These are phyloP conservation scores for Gymnopus androsaceus DNA, from an alignment of 1,284 basidiomycete species.

Conservation along the genomic window DNA sequence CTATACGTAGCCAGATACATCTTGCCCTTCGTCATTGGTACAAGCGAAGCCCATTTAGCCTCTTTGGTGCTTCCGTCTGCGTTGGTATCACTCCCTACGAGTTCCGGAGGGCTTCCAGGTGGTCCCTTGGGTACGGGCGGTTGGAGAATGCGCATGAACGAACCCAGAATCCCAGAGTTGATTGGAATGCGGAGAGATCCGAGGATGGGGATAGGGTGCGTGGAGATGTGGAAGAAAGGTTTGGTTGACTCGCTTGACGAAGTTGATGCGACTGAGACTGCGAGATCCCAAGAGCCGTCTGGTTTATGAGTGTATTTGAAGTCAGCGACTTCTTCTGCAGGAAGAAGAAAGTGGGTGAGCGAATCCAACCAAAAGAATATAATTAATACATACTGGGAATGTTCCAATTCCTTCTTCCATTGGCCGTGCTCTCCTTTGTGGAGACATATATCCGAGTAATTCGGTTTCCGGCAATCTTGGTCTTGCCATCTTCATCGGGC, in stretches of 20 bases:
- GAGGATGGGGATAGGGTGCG: slow-evolving; percentile 14
- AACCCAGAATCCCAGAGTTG: neutral
- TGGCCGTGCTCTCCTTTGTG: neutral
- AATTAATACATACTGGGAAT: slow-evolving; percentile 12
- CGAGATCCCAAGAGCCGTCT: slow-evolving; percentile 13
- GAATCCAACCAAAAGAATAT: neutral
- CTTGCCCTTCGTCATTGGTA: slow-evolving; percentile 2
- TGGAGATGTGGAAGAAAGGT: slow-evolving; percentile 16
- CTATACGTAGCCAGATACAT: neutral
- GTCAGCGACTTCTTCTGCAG: slow-evolving; percentile 14
- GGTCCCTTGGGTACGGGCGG: slow-evolving; percentile 16
- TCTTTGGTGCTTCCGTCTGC: neutral
- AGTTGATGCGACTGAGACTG: neutral
- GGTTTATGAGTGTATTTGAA: slow-evolving; percentile 13
- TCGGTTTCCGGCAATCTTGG: neutral
- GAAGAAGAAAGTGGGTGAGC: neutral
- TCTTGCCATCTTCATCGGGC: neutral
- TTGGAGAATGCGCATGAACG: slow-evolving; percentile 2
- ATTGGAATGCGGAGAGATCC: slow-evolving; percentile 8
- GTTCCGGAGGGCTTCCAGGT: neutral
- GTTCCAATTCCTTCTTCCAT: slow-evolving; percentile 18
- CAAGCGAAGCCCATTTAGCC: neutral
- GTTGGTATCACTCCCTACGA: neutral
- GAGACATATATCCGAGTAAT: slow-evolving; percentile 5
- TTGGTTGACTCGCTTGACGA: neutral